These are phyloP conservation scores for Sequoia sempervirens DNA, from an alignment of 75 land plant genomes.

Conservation along the genomic window DNA sequence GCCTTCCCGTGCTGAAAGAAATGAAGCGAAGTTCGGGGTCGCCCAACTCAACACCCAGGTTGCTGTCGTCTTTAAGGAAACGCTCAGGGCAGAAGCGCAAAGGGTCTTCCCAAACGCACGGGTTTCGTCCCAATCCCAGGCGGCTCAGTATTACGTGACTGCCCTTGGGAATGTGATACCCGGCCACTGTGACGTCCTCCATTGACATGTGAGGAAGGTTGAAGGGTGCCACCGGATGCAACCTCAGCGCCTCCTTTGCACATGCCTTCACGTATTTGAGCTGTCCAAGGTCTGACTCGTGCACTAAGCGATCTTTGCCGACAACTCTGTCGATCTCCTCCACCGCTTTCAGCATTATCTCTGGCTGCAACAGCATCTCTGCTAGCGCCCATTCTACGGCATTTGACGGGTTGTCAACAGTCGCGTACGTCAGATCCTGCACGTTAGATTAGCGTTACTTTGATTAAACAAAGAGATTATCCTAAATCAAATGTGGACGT, in stretches of 20 bases:
- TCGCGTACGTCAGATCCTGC: conserved; percentile 30
- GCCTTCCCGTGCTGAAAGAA: conserved; percentile 31
- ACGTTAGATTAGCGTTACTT: not conserved
- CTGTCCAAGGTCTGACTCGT: conserved; percentile 36
- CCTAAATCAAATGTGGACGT: not conserved
- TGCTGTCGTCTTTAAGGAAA: not conserved
- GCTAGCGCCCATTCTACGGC: conserved; percentile 37
- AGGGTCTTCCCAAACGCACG: conserved; percentile 34
- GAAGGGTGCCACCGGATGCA: conserved; percentile 36
- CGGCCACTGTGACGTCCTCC: conserved; percentile 26
- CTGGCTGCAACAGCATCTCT: conserved; percentile 36
- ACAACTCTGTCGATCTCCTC: conserved; percentile 40
- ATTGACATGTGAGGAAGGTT: conserved; percentile 40
- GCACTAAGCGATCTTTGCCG: conserved; percentile 31
- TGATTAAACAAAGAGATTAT: not conserved
- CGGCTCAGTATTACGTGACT: conserved; percentile 32
- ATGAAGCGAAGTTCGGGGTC: conserved; percentile 30
- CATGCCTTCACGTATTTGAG: conserved; percentile 31
- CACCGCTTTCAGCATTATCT: conserved; percentile 20
- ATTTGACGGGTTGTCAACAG: conserved; percentile 32
- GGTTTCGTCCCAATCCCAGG: conserved; percentile 32
- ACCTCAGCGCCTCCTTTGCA: conserved; percentile 30
- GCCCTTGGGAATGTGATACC: conserved; percentile 42
- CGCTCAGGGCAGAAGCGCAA: conserved; percentile 29
- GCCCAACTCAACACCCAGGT: conserved; percentile 5